phyloP scores from a whole-genome alignment of 192 early-diverging fungal species.

The Entomortierella beljakovae region DNA sequence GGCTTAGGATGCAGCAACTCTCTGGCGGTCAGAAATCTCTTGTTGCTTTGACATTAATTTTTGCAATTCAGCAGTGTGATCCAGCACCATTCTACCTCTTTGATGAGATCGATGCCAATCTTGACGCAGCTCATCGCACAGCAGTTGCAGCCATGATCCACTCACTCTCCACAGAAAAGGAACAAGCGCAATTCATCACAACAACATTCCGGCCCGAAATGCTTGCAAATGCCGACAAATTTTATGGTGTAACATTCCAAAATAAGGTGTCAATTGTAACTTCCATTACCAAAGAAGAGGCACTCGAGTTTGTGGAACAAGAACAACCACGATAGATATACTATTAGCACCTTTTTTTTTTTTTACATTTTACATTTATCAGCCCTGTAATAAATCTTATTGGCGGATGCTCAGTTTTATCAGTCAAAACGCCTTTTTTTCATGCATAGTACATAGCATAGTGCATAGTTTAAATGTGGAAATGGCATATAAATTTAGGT shows the following conservation, averaged over 20 bases:
- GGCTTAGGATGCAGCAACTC: conserved; percentile 93
- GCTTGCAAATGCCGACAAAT: conserved; percentile 91
- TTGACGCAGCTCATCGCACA: conserved; percentile 95
- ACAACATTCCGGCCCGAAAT: conserved; percentile 99
- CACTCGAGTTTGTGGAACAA: conserved; percentile 75
- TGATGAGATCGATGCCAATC: conserved; percentile 99
- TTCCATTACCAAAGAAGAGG: conserved; percentile 76
- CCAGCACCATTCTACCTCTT: conserved; percentile 99
- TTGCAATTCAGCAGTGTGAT: conserved; percentile 98
- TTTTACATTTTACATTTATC: not conserved
- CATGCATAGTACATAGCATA: no score
- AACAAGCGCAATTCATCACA: conserved; percentile 94
- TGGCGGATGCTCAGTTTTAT: no score
- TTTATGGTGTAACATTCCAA: conserved; percentile 97
- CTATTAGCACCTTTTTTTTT: no score
- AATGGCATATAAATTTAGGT: no score
- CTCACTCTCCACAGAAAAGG: conserved; percentile 67
- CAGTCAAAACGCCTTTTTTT: no score
- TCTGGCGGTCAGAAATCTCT: conserved; percentile 98
- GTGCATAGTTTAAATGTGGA: no score
- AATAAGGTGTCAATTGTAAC: conserved; percentile 94
- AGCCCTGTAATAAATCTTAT: not conserved
- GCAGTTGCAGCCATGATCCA: conserved; percentile 97
- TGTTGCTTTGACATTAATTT: conserved; percentile 96
- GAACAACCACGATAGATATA: conserved; percentile 37